These are phyloP conservation scores for Verticillium nubilum DNA, from an alignment of 2,329 filamentous ascomycete species.

Conservation along the genomic window DNA sequence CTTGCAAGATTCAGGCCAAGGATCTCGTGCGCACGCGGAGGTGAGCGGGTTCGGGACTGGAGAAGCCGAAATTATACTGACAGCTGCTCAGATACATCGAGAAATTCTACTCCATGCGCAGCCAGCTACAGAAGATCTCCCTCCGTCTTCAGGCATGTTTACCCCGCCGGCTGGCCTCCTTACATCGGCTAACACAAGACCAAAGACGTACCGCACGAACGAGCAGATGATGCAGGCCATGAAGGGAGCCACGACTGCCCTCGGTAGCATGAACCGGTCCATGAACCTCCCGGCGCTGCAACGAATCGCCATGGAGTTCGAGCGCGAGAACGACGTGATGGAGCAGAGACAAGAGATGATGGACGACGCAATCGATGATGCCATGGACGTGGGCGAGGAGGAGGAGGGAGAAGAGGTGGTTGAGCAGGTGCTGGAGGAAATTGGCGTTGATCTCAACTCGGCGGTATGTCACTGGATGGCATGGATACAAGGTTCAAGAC, in stretches of 20 bases:
- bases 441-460: constrained; percentile 88
- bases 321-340: constrained; percentile 99
- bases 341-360: constrained; percentile 99
- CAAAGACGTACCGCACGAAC: constrained; percentile 95
- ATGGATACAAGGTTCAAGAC: neutral
- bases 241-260: constrained; percentile 90
- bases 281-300: constrained; percentile 97
- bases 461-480: constrained; percentile 54
- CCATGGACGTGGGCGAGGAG: constrained; percentile 83
- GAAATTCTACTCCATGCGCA: constrained; percentile 98
- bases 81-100: constrained; percentile 70
- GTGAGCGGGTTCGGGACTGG: constrained; percentile 29
- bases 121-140: constrained; percentile 92
- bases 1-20: constrained; percentile 96
- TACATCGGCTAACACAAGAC: neutral
- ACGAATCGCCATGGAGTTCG: constrained; percentile 97
- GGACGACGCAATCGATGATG: constrained; percentile 97
- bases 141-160: constrained; percentile 76
- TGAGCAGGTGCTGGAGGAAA: constrained; percentile 93
- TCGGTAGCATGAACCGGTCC: constrained; percentile 94
- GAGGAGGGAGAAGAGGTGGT: constrained; percentile 97
- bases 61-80: neutral
- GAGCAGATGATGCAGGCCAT: constrained; percentile 99
- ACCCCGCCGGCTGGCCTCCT: neutral
- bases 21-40: constrained; percentile 87